Evolutionary conservation across 495 filamentous ascomycete species (phyloP), one percentile per base, ranked within the genome.

Genomic region (Hypoxylon rickii): DNA sequence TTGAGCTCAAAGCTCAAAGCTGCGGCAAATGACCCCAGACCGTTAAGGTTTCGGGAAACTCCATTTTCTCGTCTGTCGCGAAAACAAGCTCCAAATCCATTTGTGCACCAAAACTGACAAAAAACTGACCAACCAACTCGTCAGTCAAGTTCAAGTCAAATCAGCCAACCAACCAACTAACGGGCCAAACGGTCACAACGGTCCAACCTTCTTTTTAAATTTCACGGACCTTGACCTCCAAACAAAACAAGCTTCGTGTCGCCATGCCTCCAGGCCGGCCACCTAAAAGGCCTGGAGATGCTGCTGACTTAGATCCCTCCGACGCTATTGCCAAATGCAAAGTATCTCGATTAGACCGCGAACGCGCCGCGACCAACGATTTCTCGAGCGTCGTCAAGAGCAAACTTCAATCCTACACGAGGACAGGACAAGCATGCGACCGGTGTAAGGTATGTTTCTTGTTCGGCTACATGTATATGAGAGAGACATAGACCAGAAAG

Each of bases 401-500:
- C 70, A 82, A 82, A 63, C 70, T 86, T 42, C 77, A 78, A 53
- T 79, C 78, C 15, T 86, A 85, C 43, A 84, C 80, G 15, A 79
- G 90, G 13, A 94, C 89, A 0, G 88, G 89, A 2, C 90, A 94
- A 68, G 92, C 92, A 3, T 96, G 92, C 78, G 92, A 96, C 65
- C 80, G 92, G 42, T 96, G 92, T 78, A 91, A 91, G 79, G 90
- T 92, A 74, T 51, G 80, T 70, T 21, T 49, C 15, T 32, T 22
- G 16, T 51, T 13, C 29, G 16, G 40, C 44, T 39, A 39, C n/a
- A 34, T 8, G 16, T 29, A 22, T 24, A 41, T 47, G 16, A n/a
- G 1, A 15, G 29, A 36, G 37, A 29, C 10, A 29, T 4, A 29
- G 24, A 29, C 24, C 10, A 10, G 10, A 29, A 29, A 29, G 24